Evolutionary conservation across 106 monocot genomes (phyloP).

Genomic region (Apostasia shenzhenica): DNA sequence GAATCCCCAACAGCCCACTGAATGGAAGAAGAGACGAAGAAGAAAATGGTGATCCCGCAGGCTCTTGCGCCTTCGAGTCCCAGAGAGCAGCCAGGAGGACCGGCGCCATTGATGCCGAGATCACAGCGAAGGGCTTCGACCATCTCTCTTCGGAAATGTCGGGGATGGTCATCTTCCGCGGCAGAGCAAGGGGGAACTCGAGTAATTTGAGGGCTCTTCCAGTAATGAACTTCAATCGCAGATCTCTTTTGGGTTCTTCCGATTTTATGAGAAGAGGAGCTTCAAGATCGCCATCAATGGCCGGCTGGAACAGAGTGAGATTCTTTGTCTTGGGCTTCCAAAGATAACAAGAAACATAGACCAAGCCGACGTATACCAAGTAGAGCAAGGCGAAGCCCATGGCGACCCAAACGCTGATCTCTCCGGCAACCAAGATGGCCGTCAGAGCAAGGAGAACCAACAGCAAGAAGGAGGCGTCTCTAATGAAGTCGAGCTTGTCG

Average conservation of each 20-base stretch:
- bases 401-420: constrained; percentile 28
- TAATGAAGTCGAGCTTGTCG: constrained; percentile 26
- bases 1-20: constrained; percentile 13
- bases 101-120: constrained; percentile 35
- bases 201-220: constrained; percentile 9
- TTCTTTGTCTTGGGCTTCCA: neutral
- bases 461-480: constrained; percentile 37
- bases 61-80: constrained; percentile 11
- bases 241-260: neutral
- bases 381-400: constrained; percentile 39
- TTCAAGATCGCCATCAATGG: neutral
- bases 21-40: neutral
- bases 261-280: constrained; percentile 13
- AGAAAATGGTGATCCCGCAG: neutral
- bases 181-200: constrained; percentile 36
- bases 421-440: constrained; percentile 14
- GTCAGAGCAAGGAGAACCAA: constrained; percentile 14
- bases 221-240: neutral
- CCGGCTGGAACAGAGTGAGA: neutral
- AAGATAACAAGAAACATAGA: constrained; percentile 13
- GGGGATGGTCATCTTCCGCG: constrained; percentile 55
- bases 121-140: constrained; percentile 42
- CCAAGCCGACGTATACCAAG: constrained; percentile 24
- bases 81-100: constrained; percentile 24
- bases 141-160: constrained; percentile 39